Conservation (phyloP, 2,329 filamentous ascomycete genomes). For the Aspergillus sp. region DNA sequence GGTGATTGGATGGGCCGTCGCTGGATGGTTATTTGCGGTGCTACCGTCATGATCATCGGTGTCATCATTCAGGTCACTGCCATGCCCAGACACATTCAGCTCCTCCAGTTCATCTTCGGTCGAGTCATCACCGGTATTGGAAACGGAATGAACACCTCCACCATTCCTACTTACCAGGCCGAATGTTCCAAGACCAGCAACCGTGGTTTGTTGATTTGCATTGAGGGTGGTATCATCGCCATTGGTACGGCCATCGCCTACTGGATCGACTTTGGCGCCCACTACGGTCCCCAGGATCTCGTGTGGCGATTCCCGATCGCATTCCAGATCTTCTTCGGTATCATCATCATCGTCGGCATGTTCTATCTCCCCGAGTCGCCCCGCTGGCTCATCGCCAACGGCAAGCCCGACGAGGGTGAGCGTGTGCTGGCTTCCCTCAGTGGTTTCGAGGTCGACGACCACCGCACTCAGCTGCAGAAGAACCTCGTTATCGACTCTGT, state of each 20-base stretch:
- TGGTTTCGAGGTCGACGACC: conserved; percentile 30
- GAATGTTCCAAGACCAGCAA: conserved; percentile 18
- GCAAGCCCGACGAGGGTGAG: conserved; percentile 35
- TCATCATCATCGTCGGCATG: conserved; percentile 32
- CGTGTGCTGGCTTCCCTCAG: conserved; percentile 42
- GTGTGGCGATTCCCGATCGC: conserved; percentile 44
- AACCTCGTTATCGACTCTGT: conserved; percentile 1
- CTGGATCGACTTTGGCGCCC: conserved; percentile 39
- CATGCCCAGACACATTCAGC: background rate
- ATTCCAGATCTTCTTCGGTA: conserved; percentile 41
- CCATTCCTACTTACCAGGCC: conserved; percentile 45
- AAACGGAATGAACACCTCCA: conserved; percentile 47
- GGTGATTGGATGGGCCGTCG: conserved; percentile 1
- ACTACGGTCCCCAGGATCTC: conserved; percentile 13
- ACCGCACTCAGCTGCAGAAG: background rate
- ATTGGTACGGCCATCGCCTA: conserved; percentile 37
- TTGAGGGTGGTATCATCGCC: conserved; percentile 1
- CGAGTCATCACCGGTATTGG: conserved; percentile 44
- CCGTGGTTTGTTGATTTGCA: conserved; percentile 1
- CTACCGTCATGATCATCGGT: background rate
- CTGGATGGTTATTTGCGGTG: conserved; percentile 1
- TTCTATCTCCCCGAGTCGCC: conserved; percentile 32
- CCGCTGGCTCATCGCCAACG: conserved; percentile 33
- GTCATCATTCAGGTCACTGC: conserved; percentile 1
- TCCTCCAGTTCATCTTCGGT: conserved; percentile 45